phyloP scores from a whole-genome alignment of 768 basidiomycete species.

The Dioszegia aurantiaca region DNA sequence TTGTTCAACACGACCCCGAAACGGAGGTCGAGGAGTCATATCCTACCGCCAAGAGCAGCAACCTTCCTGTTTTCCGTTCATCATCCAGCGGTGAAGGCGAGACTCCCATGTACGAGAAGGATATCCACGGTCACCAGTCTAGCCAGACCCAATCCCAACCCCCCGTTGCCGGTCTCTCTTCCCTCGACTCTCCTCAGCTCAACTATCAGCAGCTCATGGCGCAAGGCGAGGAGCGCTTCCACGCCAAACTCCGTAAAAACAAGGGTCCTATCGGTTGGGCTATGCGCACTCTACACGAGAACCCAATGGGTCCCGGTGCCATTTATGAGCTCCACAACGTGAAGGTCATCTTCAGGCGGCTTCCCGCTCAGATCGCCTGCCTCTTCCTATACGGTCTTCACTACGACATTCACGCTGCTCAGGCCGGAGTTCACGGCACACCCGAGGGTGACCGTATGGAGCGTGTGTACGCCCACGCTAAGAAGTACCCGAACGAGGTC shows the following conservation, averaged over 20 bases:
- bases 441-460: constrained; percentile 49
- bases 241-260: constrained; percentile 41
- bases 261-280: constrained; percentile 50
- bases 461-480: constrained; percentile 48
- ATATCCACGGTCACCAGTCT: constrained; percentile 5
- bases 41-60: constrained; percentile 31
- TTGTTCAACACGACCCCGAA: constrained; percentile 18
- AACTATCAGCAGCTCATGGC: constrained; percentile 29
- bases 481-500: constrained; percentile 54
- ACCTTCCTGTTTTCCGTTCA: constrained; percentile 28
- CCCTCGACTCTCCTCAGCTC: constrained; percentile 13
- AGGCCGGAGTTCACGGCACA: constrained; percentile 47
- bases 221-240: constrained; percentile 30
- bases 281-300: constrained; percentile 52
- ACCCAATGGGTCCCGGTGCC: constrained; percentile 43
- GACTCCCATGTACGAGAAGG: constrained; percentile 3
- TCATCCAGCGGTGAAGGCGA: constrained; percentile 22
- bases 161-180: constrained; percentile 6
- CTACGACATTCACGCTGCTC: constrained; percentile 48
- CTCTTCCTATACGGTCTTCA: constrained; percentile 33
- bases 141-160: constrained; percentile 3
- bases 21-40: neutral
- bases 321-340: constrained; percentile 48
- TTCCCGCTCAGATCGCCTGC: constrained; percentile 33
- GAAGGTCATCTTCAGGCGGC: constrained; percentile 26